A percentile compares a stretch with the other conserved stretches of the same genome.
Evolutionary conservation across 768 basidiomycete genomes (phyloP).

Genomic region (Jaapia argillacea): DNA sequence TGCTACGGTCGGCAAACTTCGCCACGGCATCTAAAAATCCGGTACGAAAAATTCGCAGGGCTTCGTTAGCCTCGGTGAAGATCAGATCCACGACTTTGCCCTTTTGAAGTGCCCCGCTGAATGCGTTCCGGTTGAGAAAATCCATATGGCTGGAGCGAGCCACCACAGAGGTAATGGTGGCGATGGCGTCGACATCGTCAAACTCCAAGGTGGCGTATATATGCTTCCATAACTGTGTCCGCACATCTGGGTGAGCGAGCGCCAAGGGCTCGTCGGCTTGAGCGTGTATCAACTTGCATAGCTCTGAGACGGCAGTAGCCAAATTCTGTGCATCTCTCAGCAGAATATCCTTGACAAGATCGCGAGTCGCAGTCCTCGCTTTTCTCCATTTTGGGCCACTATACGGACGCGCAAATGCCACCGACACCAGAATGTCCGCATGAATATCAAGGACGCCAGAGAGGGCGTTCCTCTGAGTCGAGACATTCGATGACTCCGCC

Average conservation of each 20-base stretch:
- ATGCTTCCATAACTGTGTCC: conserved; percentile 58
- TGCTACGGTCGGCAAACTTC: conserved; percentile 53
- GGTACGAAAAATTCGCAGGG: conserved; percentile 44
- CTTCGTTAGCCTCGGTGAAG: conserved; percentile 50
- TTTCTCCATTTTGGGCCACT: conserved; percentile 29
- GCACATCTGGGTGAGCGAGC: conserved; percentile 26
- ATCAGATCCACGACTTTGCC: conserved; percentile 11
- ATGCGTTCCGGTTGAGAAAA: conserved; percentile 25
- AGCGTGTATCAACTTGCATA: conserved; percentile 20
- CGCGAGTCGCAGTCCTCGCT: conserved; percentile 29
- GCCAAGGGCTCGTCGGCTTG: conserved; percentile 24
- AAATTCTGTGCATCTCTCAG: conserved; percentile 24
- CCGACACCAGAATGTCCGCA: conserved; percentile 31
- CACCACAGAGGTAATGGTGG: conserved; percentile 46
- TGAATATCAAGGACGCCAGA: conserved; percentile 40
- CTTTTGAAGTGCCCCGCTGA: conserved; percentile 5
- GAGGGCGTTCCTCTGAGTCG: conserved; percentile 20
- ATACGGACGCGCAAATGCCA: conserved; percentile 33
- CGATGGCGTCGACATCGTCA: conserved; percentile 48
- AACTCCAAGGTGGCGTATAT: conserved; percentile 50
- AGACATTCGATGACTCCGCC: no score
- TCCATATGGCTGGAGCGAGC: conserved; percentile 62
- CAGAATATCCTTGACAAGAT: conserved; percentile 27
- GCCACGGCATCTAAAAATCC: conserved; percentile 57
- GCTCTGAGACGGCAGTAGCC: conserved; percentile 17